phyloP scores from a whole-genome alignment of 2,329 filamentous ascomycete genomes.

The Penicillium sp. region DNA sequence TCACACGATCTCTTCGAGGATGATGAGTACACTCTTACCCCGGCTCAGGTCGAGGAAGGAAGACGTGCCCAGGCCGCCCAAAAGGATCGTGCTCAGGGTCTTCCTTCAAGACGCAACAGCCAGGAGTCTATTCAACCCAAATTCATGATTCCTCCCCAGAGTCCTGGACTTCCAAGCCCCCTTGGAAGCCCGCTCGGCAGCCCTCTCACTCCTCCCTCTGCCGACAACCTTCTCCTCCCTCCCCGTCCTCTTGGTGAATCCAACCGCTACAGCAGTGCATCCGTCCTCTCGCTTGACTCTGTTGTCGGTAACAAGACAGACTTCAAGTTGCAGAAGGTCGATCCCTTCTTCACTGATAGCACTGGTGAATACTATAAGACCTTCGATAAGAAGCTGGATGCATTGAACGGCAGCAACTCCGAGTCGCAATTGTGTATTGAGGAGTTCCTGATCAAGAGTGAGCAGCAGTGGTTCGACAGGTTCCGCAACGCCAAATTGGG shows the following conservation, averaged over 20 bases:
- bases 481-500: conserved; percentile 62
- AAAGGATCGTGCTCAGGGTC: conserved; percentile 8
- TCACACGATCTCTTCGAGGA: conserved; percentile 37
- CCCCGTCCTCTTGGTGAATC: conserved; percentile 29
- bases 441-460: conserved; percentile 64
- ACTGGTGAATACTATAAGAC: conserved; percentile 61
- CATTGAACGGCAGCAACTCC: conserved; percentile 59
- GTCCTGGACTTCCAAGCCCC: conserved; percentile 25
- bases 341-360: conserved; percentile 67
- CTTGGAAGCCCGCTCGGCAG: conserved; percentile 23
- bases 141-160: conserved; percentile 21
- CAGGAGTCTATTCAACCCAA: conserved; percentile 26
- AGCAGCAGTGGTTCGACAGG: conserved; percentile 66
- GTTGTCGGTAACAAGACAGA: conserved; percentile 63
- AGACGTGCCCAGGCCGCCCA: conserved; percentile 28
- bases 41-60: conserved; percentile 41
- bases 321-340: conserved; percentile 65
- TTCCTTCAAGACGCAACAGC: conserved; percentile 17
- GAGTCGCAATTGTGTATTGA: conserved; percentile 64
- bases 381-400: conserved; percentile 59
- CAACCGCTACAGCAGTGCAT: conserved; percentile 44
- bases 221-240: conserved; percentile 34
- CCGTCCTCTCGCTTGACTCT: conserved; percentile 56
- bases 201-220: conserved; percentile 30
- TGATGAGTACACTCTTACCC: conserved; percentile 43